A percentile compares a stretch with the other conserved stretches of the same genome.
Evolutionary conservation across 2,329 filamentous ascomycete genomes (phyloP).

Genomic region (Cercospora sp.): DNA sequence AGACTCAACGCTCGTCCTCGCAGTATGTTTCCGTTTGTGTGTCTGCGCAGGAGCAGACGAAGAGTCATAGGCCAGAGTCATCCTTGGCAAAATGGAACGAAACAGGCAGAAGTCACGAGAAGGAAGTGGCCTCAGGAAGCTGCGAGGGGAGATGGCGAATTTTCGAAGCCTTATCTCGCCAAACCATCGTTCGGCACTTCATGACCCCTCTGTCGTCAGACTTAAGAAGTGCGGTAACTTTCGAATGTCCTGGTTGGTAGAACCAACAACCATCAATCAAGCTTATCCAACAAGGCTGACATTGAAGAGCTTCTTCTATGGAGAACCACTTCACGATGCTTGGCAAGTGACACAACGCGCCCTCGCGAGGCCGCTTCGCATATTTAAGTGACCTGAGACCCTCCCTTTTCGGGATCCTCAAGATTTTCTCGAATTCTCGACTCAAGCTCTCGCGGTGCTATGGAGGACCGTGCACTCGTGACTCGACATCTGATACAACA

Average conservation of each 20-base stretch:
- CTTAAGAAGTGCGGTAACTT: background rate
- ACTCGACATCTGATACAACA: slow-evolving; percentile 1
- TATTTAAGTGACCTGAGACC: background rate
- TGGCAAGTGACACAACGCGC: background rate
- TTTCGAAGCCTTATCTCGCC: background rate
- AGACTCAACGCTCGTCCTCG: background rate
- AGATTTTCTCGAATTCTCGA: background rate
- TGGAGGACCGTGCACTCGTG: background rate
- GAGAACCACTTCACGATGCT: slow-evolving; percentile 1
- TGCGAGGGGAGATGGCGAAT: background rate
- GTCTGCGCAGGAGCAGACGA: background rate
- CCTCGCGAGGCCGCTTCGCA: background rate
- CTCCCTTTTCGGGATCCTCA: background rate
- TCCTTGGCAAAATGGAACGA: background rate
- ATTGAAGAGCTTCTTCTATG: slow-evolving; percentile 5
- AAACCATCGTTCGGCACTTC: background rate
- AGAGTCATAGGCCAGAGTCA: background rate
- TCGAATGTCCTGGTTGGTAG: slow-evolving; percentile 1
- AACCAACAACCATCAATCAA: background rate
- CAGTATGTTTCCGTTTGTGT: background rate
- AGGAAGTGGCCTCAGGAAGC: background rate
- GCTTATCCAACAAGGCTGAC: slow-evolving; percentile 8
- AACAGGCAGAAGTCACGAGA: background rate
- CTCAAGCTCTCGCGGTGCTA: background rate
- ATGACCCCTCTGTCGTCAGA: background rate